Conservation (phyloP, 306 rosid genomes). For the Trifolium pratense region DNA sequence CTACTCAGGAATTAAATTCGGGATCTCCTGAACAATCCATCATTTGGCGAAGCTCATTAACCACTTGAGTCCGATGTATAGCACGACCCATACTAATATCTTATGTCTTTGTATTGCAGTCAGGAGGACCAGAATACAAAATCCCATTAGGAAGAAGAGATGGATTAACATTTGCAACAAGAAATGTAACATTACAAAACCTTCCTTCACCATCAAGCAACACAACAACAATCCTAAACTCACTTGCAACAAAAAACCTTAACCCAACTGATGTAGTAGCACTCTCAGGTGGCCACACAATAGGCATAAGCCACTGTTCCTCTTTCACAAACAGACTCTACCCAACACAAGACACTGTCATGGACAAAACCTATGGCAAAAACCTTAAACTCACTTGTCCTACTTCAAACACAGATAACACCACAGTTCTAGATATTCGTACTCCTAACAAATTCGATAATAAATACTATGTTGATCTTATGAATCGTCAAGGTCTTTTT, state of each 20-base stretch:
- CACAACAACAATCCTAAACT: slow-evolving; percentile 42
- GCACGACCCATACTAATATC: too few relatives aligned
- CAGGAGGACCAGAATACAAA: slow-evolving; percentile 69
- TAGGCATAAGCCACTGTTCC: slow-evolving; percentile 60
- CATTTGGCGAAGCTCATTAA: too few relatives aligned
- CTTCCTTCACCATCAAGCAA: slow-evolving; percentile 60
- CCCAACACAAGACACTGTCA: slow-evolving; percentile 60
- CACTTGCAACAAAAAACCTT: slow-evolving; percentile 54
- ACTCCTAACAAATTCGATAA: slow-evolving; percentile 69
- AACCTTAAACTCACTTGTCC: slow-evolving; percentile 60
- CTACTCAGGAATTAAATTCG: too few relatives aligned
- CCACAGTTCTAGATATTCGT: slow-evolving; percentile 55
- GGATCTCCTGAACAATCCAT: too few relatives aligned
- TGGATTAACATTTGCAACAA: slow-evolving; percentile 56
- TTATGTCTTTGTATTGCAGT: slow-evolving; percentile 41
- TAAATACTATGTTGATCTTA: slow-evolving; percentile 65
- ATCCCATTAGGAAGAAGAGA: slow-evolving; percentile 72
- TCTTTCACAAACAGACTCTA: slow-evolving; percentile 59
- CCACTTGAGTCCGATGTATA: too few relatives aligned
- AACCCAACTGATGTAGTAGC: slow-evolving; percentile 63
- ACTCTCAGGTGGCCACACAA: slow-evolving; percentile 81
- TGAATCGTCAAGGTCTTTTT: slow-evolving; percentile 71
- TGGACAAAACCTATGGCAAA: slow-evolving; percentile 62
- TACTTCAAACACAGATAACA: not conserved
- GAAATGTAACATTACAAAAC: slow-evolving; percentile 29